Base-by-base conservation (phyloP, 225 moss, liverwort and hornwort genomes). In the Straminergon stramineum region DNA sequence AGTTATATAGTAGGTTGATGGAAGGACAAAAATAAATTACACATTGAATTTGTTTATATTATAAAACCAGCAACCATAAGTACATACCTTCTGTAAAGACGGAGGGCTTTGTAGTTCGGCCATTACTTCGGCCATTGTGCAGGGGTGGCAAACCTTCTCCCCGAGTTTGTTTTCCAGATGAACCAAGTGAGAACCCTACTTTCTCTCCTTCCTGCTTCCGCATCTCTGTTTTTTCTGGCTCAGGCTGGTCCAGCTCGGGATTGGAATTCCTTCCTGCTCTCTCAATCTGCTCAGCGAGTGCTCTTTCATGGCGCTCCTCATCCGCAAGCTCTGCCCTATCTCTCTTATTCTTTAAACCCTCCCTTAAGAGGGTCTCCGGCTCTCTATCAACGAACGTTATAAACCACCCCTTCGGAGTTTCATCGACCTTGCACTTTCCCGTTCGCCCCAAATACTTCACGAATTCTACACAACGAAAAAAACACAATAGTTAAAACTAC, bases 361-460 rank as follows among this genome's bases (percentile, higher is more conserved):
- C 97, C 76, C 91, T 94, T 67, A 97, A 79, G 22, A 97, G 86
- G 20, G 97, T 97, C 91, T 97, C 97, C 32, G 97, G 96, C 86
- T 97, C 97, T 84, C 96, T 91, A 74, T 97, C 96, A 45, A 97
- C 88, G 73, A 94, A 95, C 10, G 96, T 95, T 85, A 97, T 92
- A 84, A 97, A 97, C 97, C 96, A 97, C 51, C 96, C 96, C 87
- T 97, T 97, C 21, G 97, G 96, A 24, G 97, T 97, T 88, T 97
- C 97, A 58, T 97, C 97, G 79, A 97, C 96, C 91, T 97, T 97
- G 89, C 97, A 97, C 92, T 96, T 92, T 63, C 97, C 97, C 65
- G 87, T 75, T 23, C 96, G 93, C 61, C 97, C 97, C 82, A 97
- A 80, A 88, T 97, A 96, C 88, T 97, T 97, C 83, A 97, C 95